These are phyloP conservation scores for Rugosomyces carneus DNA, from an alignment of 1,284 basidiomycete genomes.

Conservation along the genomic window DNA sequence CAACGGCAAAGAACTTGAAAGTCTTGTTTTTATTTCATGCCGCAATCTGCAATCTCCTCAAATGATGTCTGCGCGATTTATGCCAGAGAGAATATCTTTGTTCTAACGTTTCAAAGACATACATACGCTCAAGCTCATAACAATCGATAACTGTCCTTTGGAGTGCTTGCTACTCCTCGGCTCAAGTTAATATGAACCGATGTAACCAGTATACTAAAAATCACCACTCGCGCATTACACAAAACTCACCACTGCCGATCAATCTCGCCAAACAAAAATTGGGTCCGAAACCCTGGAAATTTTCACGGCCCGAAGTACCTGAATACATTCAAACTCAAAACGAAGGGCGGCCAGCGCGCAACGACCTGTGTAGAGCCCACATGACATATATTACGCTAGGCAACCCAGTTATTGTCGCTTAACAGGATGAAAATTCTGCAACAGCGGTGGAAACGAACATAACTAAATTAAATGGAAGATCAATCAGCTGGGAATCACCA, in stretches of 20 bases:
- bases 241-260: neutral
- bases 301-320: slow-evolving; percentile 3
- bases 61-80: no score
- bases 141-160: no score
- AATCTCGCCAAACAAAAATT: slow-evolving; percentile 5
- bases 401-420: neutral
- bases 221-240: neutral
- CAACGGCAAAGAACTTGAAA: no score
- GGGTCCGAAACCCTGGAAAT: neutral
- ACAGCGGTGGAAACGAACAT: slow-evolving; percentile 1
- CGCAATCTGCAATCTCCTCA: no score
- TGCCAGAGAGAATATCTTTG: no score
- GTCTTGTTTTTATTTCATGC: no score
- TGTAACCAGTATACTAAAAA: neutral
- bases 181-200: neutral
- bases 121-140: no score
- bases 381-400: no score
- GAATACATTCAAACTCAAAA: neutral
- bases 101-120: no score
- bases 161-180: no score
- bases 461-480: slow-evolving; percentile 2
- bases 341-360: neutral
- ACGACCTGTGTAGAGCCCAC: neutral
- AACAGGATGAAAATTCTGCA: neutral
- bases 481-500: neutral